Evolutionary conservation across 768 basidiomycete species (phyloP).

Genomic region (Agrocybe pediades): DNA sequence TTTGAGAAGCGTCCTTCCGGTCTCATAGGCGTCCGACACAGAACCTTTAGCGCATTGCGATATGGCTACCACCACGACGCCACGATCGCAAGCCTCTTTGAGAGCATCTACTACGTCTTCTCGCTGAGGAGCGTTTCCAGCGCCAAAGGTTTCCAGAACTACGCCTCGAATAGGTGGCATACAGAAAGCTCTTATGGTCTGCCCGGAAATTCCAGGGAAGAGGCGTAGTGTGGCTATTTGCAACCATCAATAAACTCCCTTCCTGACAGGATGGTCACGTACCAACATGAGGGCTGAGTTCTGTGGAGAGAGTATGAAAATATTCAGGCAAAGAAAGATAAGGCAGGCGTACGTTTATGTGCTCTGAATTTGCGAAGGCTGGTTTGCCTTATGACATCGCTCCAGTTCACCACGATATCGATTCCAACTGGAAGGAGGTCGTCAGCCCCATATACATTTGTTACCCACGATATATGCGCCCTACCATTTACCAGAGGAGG

Average conservation of each 20-base stretch:
- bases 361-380: constrained; percentile 76
- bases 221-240: constrained; percentile 72
- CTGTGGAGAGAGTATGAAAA: constrained; percentile 36
- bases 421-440: constrained; percentile 66
- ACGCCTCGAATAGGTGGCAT: constrained; percentile 76
- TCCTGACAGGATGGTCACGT: constrained; percentile 20
- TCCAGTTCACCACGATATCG: constrained; percentile 89
- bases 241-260: neutral
- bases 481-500: constrained; percentile 78
- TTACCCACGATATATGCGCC: constrained; percentile 15
- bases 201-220: constrained; percentile 83
- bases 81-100: constrained; percentile 79
- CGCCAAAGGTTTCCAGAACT: constrained; percentile 89
- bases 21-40: constrained; percentile 84
- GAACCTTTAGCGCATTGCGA: constrained; percentile 88
- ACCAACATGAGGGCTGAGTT: constrained; percentile 83
- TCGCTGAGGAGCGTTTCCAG: constrained; percentile 90
- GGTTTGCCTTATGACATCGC: constrained; percentile 81
- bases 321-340: neutral
- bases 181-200: constrained; percentile 76
- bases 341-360: constrained; percentile 61
- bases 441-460: no score
- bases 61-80: constrained; percentile 88
- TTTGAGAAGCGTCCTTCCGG: constrained; percentile 67
- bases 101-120: constrained; percentile 74